Conservation (phyloP, 2,329 filamentous ascomycete genomes). For the Cladophialophora exuberans region DNA sequence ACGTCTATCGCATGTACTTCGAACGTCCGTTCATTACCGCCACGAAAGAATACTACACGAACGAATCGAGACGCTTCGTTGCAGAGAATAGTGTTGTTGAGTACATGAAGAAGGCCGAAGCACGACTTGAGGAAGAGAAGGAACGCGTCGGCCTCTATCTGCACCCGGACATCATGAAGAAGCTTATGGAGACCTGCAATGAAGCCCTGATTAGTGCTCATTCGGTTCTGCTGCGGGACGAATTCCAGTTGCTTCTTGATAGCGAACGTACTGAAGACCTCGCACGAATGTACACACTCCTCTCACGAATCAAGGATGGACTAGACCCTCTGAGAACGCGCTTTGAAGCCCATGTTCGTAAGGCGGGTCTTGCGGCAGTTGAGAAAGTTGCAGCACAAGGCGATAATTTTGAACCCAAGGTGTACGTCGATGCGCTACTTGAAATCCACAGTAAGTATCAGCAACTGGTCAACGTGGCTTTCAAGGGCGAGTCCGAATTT, state of each 20-base stretch:
- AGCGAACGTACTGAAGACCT: constrained; percentile 95
- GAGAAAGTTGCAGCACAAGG: constrained; percentile 87
- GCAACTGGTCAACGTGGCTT: constrained; percentile 85
- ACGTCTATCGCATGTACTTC: constrained; percentile 91
- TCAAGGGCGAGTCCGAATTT: constrained; percentile 94
- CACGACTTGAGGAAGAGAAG: constrained; percentile 87
- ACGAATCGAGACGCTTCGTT: constrained; percentile 91
- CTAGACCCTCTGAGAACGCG: constrained; percentile 82
- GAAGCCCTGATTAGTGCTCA: constrained; percentile 88
- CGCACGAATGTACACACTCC: constrained; percentile 90
- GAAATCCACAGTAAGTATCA: constrained; percentile 95
- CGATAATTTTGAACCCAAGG: constrained; percentile 90
- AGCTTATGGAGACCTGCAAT: constrained; percentile 85
- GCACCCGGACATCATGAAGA: constrained; percentile 82
- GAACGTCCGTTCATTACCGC: constrained; percentile 88
- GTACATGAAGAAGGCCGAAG: constrained; percentile 99
- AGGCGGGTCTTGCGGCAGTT: constrained; percentile 83
- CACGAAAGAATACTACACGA: constrained; percentile 83
- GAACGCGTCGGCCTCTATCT: constrained; percentile 90
- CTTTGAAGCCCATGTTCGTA: constrained; percentile 91
- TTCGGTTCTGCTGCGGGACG: constrained; percentile 81
- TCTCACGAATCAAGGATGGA: constrained; percentile 87
- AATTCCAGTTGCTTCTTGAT: constrained; percentile 92
- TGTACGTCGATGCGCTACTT: constrained; percentile 92
- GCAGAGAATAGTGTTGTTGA: constrained; percentile 97